Evolutionary conservation across 257 asterid genomes (phyloP).

Genomic region (Thymus quinquecostatus): DNA sequence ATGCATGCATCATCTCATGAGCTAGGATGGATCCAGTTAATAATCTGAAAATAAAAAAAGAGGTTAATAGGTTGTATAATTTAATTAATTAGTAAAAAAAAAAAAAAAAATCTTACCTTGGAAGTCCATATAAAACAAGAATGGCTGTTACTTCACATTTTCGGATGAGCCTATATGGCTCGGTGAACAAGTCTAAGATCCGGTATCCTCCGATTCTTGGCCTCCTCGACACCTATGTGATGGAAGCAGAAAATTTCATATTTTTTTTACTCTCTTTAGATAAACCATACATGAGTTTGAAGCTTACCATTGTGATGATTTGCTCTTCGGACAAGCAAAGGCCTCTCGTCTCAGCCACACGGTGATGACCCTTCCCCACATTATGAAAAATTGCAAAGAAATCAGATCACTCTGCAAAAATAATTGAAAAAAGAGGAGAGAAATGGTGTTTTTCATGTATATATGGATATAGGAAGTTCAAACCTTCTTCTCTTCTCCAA

Average conservation of each 20-base stretch:
- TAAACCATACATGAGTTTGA: neutral
- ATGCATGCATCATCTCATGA: conserved; percentile 99
- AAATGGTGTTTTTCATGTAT: neutral
- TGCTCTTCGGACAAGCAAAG: conserved; percentile 96
- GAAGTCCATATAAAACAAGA: conserved; percentile 91
- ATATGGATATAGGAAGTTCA: neutral
- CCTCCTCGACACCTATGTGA: conserved; percentile 68
- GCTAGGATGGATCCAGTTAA: conserved; percentile 95
- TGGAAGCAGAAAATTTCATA: no score
- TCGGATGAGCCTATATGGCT: conserved; percentile 79
- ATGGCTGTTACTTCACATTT: conserved; percentile 95
- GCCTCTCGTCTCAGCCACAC: conserved; percentile 91
- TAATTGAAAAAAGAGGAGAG: neutral
- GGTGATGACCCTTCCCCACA: conserved; percentile 78
- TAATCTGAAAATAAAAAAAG: conserved; percentile 30
- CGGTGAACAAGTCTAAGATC: conserved; percentile 90
- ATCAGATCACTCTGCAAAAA: neutral
- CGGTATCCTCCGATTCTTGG: conserved; percentile 88
- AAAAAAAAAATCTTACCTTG: conserved; percentile 39
- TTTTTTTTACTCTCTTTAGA: neutral
- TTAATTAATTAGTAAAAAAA: no score
- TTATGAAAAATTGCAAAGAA: neutral
- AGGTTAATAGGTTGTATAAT: no score
- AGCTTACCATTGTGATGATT: conserved; percentile 74
- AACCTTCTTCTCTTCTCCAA: conserved; percentile 95